Conservation (phyloP, 1,284 basidiomycete species). For the Cutaneotrichosporon cavernicola region DNA sequence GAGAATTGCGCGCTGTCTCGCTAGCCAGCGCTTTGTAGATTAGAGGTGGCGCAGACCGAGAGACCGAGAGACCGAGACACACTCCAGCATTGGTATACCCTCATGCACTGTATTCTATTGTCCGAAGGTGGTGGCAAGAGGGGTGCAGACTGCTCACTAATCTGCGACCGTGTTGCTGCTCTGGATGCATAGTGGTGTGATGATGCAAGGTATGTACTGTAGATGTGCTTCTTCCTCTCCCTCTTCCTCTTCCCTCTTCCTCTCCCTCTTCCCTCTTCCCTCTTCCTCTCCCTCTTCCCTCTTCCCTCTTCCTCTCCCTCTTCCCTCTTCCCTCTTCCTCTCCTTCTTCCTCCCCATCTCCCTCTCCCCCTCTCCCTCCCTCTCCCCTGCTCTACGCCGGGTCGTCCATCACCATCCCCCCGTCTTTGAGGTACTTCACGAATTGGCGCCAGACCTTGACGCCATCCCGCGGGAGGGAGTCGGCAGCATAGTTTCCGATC, state of each 20-base stretch:
- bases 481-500: constrained; percentile 24
- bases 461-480: constrained; percentile 40
- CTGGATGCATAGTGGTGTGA: constrained; percentile 2
- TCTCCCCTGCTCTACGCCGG: constrained; percentile 9
- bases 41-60: neutral
- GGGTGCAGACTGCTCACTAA: neutral
- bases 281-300: neutral
- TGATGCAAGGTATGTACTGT: constrained; percentile 6
- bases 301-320: too few species aligned
- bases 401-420: constrained; percentile 36
- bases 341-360: too few species aligned
- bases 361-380: neutral
- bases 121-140: neutral
- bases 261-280: too few species aligned
- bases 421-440: constrained; percentile 32
- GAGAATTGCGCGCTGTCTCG: too few species aligned
- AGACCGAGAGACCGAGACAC: neutral
- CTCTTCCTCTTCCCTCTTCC: too few species aligned
- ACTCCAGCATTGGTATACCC: constrained; percentile 7
- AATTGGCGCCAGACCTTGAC: constrained; percentile 44
- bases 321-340: neutral
- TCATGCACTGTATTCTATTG: constrained; percentile 8
- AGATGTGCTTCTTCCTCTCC: neutral
- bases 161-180: neutral
- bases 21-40: neutral